phyloP scores from a whole-genome alignment of 148 eudicot species.

The Cornus suecica region DNA sequence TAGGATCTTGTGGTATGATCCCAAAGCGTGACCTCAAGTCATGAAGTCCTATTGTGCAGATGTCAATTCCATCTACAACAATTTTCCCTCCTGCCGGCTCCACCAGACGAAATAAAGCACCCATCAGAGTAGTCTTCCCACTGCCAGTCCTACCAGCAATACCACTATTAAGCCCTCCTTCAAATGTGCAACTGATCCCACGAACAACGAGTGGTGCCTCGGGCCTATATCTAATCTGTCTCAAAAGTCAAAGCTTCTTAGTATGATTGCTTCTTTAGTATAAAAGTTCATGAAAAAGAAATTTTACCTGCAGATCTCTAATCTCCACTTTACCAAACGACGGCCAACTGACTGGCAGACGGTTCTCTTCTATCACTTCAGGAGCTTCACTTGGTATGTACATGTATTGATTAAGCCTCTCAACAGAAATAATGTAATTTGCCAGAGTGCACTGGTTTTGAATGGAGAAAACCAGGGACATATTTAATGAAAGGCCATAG shows the following conservation, averaged over 20 bases:
- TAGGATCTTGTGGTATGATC: constrained; percentile 89
- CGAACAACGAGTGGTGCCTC: constrained; percentile 79
- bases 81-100: constrained; percentile 76
- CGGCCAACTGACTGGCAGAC: constrained; percentile 78
- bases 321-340: constrained; percentile 68
- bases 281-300: not conserved
- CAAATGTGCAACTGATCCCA: constrained; percentile 78
- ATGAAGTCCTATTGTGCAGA: constrained; percentile 72
- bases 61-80: constrained; percentile 72
- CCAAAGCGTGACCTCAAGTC: constrained; percentile 82
- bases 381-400: constrained; percentile 81
- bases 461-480: constrained; percentile 54
- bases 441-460: constrained; percentile 65
- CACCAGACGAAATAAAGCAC: no score
- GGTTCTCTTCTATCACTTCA: constrained; percentile 50
- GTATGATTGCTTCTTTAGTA: not conserved
- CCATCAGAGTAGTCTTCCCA: constrained; percentile 87
- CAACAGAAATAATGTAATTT: constrained; percentile 70
- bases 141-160: constrained; percentile 95
- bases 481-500: constrained; percentile 77
- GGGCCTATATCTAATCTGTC: constrained; percentile 74
- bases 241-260: constrained; percentile 3
- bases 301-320: constrained; percentile 59
- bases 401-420: constrained; percentile 81
- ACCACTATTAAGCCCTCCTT: constrained; percentile 86